A percentile compares a stretch with the other conserved stretches of the same genome.
Conservation (phyloP, 1,284 basidiomycete species). For the Cystobasidiaceae sp. region DNA sequence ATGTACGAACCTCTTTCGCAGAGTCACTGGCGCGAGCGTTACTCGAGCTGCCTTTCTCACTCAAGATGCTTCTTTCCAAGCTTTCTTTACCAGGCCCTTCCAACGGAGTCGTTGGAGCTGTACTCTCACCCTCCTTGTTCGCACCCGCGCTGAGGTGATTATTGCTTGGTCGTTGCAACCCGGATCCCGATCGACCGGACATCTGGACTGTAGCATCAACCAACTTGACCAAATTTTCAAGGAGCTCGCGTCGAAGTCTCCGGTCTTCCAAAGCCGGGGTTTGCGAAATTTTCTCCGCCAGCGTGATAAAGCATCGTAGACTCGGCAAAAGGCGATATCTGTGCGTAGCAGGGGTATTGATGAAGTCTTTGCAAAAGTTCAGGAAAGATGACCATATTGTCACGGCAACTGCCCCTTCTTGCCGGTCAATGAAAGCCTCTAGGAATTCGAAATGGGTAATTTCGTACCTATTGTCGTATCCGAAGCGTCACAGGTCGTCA, state of each 20-base stretch:
- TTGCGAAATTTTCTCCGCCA: conserved; percentile 78
- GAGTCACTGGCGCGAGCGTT: conserved; percentile 1
- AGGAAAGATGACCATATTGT: conserved; percentile 76
- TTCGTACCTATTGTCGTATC: conserved; percentile 46
- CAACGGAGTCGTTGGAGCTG: conserved; percentile 2
- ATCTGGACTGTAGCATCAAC: conserved; percentile 73
- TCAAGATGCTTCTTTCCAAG: conserved; percentile 1
- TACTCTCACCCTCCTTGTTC: not conserved
- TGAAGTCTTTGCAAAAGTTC: conserved; percentile 72
- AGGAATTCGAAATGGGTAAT: conserved; percentile 64
- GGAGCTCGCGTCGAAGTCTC: conserved; percentile 79
- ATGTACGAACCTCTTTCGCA: conserved; percentile 17
- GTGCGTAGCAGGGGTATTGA: conserved; percentile 59
- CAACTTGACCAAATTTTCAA: conserved; percentile 82
- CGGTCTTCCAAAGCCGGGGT: conserved; percentile 86
- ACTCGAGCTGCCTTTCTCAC: conserved; percentile 1
- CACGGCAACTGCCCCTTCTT: conserved; percentile 82
- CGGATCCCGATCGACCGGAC: conserved; percentile 58
- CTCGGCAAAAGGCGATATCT: conserved; percentile 66
- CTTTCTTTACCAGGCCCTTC: conserved; percentile 1
- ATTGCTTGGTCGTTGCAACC: not conserved
- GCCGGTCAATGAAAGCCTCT: conserved; percentile 73
- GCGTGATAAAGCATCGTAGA: conserved; percentile 66
- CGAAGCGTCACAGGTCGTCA: not conserved
- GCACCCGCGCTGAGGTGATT: not conserved